A percentile compares a stretch with the other conserved stretches of the same genome.
phyloP scores from a whole-genome alignment of 176 grass and related monocot genomes.

The Eleusine coracana region DNA sequence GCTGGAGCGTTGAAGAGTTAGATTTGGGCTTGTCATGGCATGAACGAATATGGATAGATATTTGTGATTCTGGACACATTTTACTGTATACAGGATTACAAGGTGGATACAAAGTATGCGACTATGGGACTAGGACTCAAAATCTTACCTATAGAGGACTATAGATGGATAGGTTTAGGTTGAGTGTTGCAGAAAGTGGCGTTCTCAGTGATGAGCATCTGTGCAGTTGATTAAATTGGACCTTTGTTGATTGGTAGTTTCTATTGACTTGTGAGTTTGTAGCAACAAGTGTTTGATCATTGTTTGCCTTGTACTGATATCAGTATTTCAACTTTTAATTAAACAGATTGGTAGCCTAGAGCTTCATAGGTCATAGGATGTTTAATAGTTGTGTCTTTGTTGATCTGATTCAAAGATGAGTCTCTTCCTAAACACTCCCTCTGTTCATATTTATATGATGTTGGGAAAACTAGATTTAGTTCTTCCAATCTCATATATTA shows the following conservation, averaged over 20 bases:
- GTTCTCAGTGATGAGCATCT: not conserved
- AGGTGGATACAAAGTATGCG: not conserved
- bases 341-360: not conserved
- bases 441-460: not conserved
- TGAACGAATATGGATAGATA: not conserved
- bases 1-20: not conserved
- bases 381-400: conserved; percentile 21
- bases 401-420: conserved; percentile 10
- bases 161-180: not conserved
- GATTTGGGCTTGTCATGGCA: conserved; percentile 16
- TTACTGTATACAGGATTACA: not conserved
- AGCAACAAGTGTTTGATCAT: not conserved
- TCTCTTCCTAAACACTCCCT: not conserved
- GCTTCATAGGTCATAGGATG: not conserved
- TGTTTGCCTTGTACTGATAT: not conserved
- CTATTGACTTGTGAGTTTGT: not conserved
- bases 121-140: not conserved
- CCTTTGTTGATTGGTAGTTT: conserved; percentile 1
- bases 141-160: not conserved
- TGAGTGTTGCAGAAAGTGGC: not conserved
- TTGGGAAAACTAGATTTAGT: too few relatives aligned
- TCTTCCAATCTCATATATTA: too few relatives aligned
- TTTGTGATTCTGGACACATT: not conserved
- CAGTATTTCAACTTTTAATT: conserved; percentile 10
- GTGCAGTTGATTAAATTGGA: not conserved